A percentile compares a stretch with the other conserved stretches of the same genome.
These are phyloP conservation scores for Cyathus striatus DNA, from an alignment of 768 basidiomycete species.

Conservation along the genomic window DNA sequence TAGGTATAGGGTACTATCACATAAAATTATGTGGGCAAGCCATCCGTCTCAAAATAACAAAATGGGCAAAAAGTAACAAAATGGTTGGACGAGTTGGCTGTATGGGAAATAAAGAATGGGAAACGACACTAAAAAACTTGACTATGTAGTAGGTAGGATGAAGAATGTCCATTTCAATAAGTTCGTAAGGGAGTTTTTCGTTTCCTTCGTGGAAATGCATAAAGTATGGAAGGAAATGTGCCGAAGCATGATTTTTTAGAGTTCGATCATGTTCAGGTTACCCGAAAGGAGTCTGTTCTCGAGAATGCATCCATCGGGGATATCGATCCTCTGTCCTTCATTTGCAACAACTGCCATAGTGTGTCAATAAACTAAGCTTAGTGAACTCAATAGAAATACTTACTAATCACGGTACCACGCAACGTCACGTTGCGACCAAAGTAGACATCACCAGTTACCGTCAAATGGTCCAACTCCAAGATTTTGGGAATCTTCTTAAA, in stretches of 20 bases:
- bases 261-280: constrained; percentile 77
- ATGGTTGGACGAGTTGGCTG: neutral
- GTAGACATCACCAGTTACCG: constrained; percentile 87
- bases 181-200: neutral
- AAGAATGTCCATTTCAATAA: neutral
- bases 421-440: constrained; percentile 86
- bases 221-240: neutral
- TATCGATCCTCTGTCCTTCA: constrained; percentile 77
- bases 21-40: neutral
- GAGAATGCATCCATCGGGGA: constrained; percentile 76
- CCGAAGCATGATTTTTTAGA: neutral
- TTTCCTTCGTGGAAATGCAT: neutral
- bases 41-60: no score
- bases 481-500: constrained; percentile 94
- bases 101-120: neutral
- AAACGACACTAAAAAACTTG: neutral
- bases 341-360: constrained; percentile 57
- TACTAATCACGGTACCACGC: constrained; percentile 84
- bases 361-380: neutral
- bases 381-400: constrained; percentile 3
- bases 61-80: no score
- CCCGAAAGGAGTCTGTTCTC: constrained; percentile 81
- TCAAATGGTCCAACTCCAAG: constrained; percentile 89
- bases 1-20: neutral
- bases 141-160: neutral